Conservation (phyloP, 2,329 filamentous ascomycete species). For the Sporothrix brasiliensis region DNA sequence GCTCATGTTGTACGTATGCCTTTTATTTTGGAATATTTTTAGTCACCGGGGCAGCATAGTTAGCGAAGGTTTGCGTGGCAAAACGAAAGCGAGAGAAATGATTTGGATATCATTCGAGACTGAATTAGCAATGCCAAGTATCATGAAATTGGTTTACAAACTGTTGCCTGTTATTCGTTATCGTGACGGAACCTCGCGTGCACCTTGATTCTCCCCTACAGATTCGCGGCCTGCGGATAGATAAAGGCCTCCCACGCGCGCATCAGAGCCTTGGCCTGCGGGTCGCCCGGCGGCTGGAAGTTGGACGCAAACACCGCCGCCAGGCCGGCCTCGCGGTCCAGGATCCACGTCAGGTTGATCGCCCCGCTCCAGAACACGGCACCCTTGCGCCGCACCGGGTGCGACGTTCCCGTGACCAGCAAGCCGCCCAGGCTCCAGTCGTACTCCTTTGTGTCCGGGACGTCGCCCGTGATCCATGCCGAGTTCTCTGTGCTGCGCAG, state of each 20-base stretch:
- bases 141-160: background rate
- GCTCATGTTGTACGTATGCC: background rate
- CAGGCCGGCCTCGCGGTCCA: conserved; percentile 46
- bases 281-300: conserved; percentile 48
- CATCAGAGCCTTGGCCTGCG: conserved; percentile 42
- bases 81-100: background rate
- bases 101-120: background rate
- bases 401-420: conserved; percentile 46
- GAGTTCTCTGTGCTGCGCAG: conserved; percentile 40
- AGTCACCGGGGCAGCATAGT: background rate
- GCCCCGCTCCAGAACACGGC: conserved; percentile 51
- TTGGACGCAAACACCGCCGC: conserved; percentile 50
- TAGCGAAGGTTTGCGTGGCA: background rate
- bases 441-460: conserved; percentile 44
- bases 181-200: background rate
- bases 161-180: background rate
- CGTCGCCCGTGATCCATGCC: conserved; percentile 40
- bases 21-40: background rate
- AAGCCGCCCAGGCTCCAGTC: conserved; percentile 50
- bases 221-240: conserved; percentile 41
- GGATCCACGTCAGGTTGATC: conserved; percentile 51
- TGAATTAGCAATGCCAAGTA: background rate
- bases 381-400: conserved; percentile 45
- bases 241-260: conserved; percentile 46
- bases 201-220: conserved; percentile 9